A percentile compares a stretch with the other conserved stretches of the same genome.
Evolutionary conservation across 768 basidiomycete species (phyloP).

Genomic region (Phanerochaete sordida): DNA sequence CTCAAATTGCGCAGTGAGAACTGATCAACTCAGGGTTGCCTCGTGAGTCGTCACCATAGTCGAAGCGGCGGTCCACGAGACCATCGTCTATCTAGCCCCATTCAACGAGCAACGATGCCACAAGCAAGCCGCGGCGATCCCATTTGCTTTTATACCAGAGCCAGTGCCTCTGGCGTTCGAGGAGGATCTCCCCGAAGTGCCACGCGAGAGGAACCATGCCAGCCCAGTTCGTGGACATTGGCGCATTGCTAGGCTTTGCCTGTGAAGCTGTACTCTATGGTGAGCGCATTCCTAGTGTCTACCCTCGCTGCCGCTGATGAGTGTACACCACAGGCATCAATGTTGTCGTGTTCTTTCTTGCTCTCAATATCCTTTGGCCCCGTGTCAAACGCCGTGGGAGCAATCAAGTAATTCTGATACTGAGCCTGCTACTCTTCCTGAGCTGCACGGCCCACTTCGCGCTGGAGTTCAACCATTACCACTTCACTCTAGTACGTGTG

Average conservation of each 20-base stretch:
- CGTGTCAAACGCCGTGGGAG: conserved; percentile 11
- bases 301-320: background rate
- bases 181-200: no score
- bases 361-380: conserved; percentile 19
- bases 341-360: conserved; percentile 27
- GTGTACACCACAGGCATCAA: conserved; percentile 9
- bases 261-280: conserved; percentile 36
- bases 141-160: no score
- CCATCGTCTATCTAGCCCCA: no score
- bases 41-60: no score
- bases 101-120: no score
- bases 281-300: conserved; percentile 6
- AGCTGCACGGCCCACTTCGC: conserved; percentile 30
- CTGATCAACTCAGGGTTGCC: no score
- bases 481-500: conserved; percentile 32
- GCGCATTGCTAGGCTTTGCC: conserved; percentile 34
- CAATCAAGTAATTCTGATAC: conserved; percentile 23
- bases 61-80: no score
- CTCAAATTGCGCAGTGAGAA: no score
- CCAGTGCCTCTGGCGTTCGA: no score
- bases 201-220: no score
- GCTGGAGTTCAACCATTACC: conserved; percentile 35
- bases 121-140: no score
- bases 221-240: conserved; percentile 21
- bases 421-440: conserved; percentile 28